A percentile compares a stretch with the other conserved stretches of the same genome.
Conservation (phyloP, 805 yeast species). For the Priceomyces haplophilus region DNA sequence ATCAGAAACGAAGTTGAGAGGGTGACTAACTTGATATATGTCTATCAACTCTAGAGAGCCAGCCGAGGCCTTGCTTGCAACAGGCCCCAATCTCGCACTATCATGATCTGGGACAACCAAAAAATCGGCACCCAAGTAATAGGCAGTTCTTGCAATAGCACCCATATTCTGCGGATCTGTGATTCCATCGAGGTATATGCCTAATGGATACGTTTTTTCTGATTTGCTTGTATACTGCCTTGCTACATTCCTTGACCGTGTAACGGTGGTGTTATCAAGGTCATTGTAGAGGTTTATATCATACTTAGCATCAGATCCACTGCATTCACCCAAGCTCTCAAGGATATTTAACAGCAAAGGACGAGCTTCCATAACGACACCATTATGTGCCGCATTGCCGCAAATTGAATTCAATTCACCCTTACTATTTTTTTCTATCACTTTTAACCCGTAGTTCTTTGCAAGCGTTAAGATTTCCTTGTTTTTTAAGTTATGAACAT, state of each 20-base stretch:
- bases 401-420: conserved; percentile 60
- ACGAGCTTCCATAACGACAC: conserved; percentile 67
- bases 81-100: conserved; percentile 73
- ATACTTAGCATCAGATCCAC: conserved; percentile 17
- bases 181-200: conserved; percentile 71
- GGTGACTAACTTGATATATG: conserved; percentile 55
- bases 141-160: conserved; percentile 75
- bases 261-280: conserved; percentile 12
- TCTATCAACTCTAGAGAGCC: conserved; percentile 80
- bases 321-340: conserved; percentile 25
- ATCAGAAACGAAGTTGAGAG: conserved; percentile 58
- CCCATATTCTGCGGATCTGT: conserved; percentile 89
- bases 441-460: conserved; percentile 36
- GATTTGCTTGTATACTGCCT: conserved; percentile 10
- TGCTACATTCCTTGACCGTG: conserved; percentile 13
- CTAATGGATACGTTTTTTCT: conserved; percentile 51
- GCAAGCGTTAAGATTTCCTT: conserved; percentile 49
- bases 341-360: conserved; percentile 40
- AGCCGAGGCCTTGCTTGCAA: conserved; percentile 74
- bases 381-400: conserved; percentile 75
- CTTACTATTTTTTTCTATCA: conserved; percentile 36
- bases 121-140: conserved; percentile 80
- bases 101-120: conserved; percentile 65
- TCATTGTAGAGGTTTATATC: conserved; percentile 17
- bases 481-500: conserved; percentile 40